Evolutionary conservation across 257 asterid genomes (phyloP), one percentile per base, ranked within the genome.

Genomic region (Linderniella brevidens): DNA sequence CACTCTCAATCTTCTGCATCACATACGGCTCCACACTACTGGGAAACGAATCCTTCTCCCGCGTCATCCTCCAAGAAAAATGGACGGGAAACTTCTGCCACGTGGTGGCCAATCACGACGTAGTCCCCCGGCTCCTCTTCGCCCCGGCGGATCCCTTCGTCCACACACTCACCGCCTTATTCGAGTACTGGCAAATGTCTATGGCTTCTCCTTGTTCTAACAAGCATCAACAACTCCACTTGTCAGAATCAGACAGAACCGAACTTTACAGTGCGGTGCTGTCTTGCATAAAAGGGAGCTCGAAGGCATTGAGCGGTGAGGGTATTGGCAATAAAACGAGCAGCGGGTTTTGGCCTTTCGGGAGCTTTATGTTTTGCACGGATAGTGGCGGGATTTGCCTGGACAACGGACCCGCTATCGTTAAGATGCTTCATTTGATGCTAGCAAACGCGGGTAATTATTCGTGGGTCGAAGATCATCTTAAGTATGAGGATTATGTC

Each of bases 51-150:
- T 63, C 92, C 8, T 73, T 79, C 51, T 70, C 93, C 35, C 66
- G 55, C 54, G 77, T 74, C 16, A 75, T 86, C 52, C 84, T 82
- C 58, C 86, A 73, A 58, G 69, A 77, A 59, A 62, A 90, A 61
- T 86, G 93, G 94, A 72, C 60, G 17, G 96, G 94, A 8, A 71
- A 82, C 16, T 86, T 86, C 53, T 75, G 75, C 63, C 94, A 86
- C 54, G 66, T 86, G 8, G 83, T 79, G 53, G 76, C 68, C 2
- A 80, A 73, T 39, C 72, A 77, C 15, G 96, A 86, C 50, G 66
- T 86, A 15, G 71, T 86, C 17, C 96, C 96, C 13, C 57, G 92
- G 25, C 73, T 86, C 35, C 74, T 81, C 13, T 82, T 76, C 35
- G 72, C 92, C 8, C 88, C 86, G 8, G 50, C 76, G 3, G 17